Evolutionary conservation across 192 early-diverging fungal genomes (phyloP).

Genomic region (Coemansia sp.): DNA sequence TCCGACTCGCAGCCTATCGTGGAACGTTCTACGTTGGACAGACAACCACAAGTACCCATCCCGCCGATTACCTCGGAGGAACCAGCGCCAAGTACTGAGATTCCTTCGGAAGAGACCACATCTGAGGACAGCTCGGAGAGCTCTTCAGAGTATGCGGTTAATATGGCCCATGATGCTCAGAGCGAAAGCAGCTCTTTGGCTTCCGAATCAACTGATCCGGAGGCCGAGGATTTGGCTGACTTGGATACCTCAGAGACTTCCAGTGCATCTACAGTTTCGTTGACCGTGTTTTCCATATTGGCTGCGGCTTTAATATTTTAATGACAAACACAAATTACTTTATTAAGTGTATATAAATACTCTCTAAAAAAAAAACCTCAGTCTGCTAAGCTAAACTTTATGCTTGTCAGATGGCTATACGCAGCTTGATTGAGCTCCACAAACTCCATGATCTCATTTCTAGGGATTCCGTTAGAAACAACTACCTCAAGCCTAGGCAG

Average conservation of each 20-base stretch:
- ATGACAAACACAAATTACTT: not conserved
- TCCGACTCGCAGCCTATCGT: not conserved
- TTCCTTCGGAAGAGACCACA: too few relatives aligned
- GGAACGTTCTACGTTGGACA: not conserved
- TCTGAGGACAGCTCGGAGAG: not conserved
- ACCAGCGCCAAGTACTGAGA: not conserved
- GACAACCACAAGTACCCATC: not conserved
- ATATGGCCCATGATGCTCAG: not conserved
- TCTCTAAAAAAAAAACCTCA: not conserved
- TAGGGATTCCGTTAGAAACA: not conserved
- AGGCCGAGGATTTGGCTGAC: not conserved
- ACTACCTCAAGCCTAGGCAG: not conserved
- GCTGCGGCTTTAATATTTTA: not conserved
- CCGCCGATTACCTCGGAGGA: not conserved
- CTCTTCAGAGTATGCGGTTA: not conserved
- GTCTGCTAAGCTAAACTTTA: not conserved
- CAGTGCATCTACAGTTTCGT: not conserved
- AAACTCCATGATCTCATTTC: not conserved
- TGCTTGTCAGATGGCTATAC: not conserved
- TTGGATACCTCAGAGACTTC: not conserved
- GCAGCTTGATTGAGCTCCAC: not conserved
- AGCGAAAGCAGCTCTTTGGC: not conserved
- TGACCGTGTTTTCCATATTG: not conserved
- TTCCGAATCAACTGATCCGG: not conserved
- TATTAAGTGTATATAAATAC: slow-evolving; percentile 4